Evolutionary conservation across 345 rosid genomes (phyloP).

Genomic region (Chamaenerion angustifolium): DNA sequence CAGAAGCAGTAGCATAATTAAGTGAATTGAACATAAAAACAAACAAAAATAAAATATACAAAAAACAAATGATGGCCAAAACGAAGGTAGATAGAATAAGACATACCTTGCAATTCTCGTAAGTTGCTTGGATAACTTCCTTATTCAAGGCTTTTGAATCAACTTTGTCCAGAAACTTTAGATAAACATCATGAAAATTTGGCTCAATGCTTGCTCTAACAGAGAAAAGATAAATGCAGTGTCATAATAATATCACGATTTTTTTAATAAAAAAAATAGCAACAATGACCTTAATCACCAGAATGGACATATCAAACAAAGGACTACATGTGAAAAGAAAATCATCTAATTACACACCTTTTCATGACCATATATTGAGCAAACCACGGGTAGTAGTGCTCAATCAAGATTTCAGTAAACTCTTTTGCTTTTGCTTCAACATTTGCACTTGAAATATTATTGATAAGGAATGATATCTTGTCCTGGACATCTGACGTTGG

Average conservation of each 20-base stretch:
- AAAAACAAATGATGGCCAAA: not conserved
- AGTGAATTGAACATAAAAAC: not conserved
- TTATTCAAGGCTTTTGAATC: conserved; percentile 60
- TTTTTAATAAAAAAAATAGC: too few relatives aligned
- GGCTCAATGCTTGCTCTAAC: conserved; percentile 97
- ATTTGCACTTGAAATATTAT: conserved; percentile 71
- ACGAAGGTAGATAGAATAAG: too few relatives aligned
- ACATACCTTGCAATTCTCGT: conserved; percentile 93
- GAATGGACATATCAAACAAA: too few relatives aligned
- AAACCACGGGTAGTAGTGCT: conserved; percentile 86
- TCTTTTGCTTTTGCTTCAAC: conserved; percentile 78
- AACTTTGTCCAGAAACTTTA: conserved; percentile 87
- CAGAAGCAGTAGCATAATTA: not conserved
- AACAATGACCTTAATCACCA: too few relatives aligned
- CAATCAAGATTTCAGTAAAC: conserved; percentile 65
- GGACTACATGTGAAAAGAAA: too few relatives aligned
- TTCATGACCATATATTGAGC: conserved; percentile 99
- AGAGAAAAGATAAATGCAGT: not conserved
- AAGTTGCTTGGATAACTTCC: conserved; percentile 81
- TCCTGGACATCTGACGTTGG: conserved; percentile 76
- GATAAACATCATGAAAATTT: conserved; percentile 88
- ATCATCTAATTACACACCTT: conserved; percentile 31
- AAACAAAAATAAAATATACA: not conserved
- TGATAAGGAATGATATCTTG: conserved; percentile 81
- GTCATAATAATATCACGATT: not conserved